phyloP scores from a whole-genome alignment of 225 moss, liverwort and hornwort genomes.

The Pleurozium schreberi region DNA sequence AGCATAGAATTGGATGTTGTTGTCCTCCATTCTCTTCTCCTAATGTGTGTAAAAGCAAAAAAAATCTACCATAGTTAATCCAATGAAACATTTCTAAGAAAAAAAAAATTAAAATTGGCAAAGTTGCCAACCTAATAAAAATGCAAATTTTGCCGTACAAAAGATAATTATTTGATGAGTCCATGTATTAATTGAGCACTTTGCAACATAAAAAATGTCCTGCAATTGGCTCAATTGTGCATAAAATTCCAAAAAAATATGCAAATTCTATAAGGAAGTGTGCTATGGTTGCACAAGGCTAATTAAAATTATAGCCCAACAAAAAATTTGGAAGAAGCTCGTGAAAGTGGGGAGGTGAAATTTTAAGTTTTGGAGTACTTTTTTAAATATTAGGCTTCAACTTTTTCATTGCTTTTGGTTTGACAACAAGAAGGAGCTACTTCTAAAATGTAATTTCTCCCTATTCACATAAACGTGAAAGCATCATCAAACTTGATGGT shows the following conservation, averaged over 20 bases:
- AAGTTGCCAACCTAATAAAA: background rate
- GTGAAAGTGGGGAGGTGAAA: background rate
- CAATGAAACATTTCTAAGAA: background rate
- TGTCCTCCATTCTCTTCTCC: background rate
- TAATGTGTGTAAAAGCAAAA: background rate
- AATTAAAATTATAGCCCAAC: background rate
- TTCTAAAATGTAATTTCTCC: background rate
- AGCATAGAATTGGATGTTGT: too few species aligned
- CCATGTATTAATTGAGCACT: accelerated
- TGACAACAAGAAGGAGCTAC: background rate
- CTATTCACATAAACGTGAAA: background rate
- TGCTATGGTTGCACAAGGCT: background rate
- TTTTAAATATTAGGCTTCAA: background rate
- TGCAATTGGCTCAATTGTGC: background rate
- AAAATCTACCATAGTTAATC: background rate
- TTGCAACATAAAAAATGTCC: background rate
- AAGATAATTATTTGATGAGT: background rate
- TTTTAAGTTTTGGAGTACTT: accelerated
- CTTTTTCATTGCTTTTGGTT: background rate
- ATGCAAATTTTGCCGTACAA: accelerated
- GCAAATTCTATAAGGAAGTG: background rate
- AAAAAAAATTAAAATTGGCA: background rate
- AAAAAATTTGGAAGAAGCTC: accelerated
- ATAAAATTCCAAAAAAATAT: background rate
- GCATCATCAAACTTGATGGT: background rate